A percentile compares a stretch with the other conserved stretches of the same genome.
These are phyloP conservation scores for Adansonia rubrostipa DNA, from an alignment of 441 rosid genomes.

Conservation along the genomic window DNA sequence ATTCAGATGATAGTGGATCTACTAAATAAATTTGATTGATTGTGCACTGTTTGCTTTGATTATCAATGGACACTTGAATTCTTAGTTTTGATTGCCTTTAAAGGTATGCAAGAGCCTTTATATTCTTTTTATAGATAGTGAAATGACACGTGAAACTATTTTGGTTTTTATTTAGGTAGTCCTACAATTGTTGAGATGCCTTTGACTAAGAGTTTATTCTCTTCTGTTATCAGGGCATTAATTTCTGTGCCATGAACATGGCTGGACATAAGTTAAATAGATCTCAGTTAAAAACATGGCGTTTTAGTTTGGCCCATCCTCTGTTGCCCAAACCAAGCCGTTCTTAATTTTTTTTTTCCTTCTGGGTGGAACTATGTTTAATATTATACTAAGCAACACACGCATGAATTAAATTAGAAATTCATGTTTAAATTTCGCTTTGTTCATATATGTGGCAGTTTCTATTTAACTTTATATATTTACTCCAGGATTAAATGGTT, in stretches of 20 bases:
- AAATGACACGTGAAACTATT: not conserved
- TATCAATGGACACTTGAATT: not conserved
- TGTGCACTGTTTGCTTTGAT: not conserved
- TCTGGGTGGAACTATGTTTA: not conserved
- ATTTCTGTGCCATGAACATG: not conserved
- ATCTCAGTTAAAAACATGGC: not conserved
- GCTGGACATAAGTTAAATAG: not conserved
- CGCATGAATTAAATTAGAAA: conserved; percentile 10
- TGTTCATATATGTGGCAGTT: not conserved
- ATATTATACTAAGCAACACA: not conserved
- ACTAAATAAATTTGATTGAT: not conserved
- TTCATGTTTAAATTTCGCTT: not conserved
- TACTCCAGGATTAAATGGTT: conserved; percentile 6
- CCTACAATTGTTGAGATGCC: not conserved
- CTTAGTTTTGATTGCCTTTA: conserved; percentile 13
- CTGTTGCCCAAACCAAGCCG: not conserved
- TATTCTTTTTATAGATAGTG: not conserved
- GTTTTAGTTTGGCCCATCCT: conserved; percentile 5
- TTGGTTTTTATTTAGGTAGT: not conserved
- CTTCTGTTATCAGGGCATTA: conserved; percentile 14
- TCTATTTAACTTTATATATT: not conserved
- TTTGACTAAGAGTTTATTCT: not conserved
- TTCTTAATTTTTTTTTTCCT: not conserved
- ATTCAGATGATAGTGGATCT: conserved; percentile 16
- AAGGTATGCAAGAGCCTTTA: not conserved